These are phyloP conservation scores for Coemansia sp. DNA, from an alignment of 192 early-diverging fungal species.

Conservation along the genomic window DNA sequence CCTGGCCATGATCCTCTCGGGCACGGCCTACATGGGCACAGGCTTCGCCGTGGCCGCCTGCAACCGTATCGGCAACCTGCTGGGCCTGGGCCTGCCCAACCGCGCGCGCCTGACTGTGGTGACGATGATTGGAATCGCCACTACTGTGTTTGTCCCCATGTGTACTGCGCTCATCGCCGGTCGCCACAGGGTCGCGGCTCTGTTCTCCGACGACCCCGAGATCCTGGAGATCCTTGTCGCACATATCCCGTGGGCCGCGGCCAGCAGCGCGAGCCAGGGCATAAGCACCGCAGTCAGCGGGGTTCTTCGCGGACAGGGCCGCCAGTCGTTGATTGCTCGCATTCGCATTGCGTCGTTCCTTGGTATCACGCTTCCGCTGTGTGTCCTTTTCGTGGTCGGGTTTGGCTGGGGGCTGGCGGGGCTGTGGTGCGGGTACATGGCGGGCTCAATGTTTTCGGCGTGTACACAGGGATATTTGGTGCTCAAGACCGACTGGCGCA, in stretches of 20 bases:
- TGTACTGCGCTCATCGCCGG: constrained; percentile 52
- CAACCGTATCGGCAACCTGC: constrained; percentile 73
- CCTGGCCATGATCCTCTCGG: constrained; percentile 57
- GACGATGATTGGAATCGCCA: constrained; percentile 39
- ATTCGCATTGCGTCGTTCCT: constrained; percentile 47
- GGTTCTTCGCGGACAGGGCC: constrained; percentile 53
- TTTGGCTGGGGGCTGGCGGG: constrained; percentile 56
- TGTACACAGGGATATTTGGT: constrained; percentile 17
- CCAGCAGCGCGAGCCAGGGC: constrained; percentile 38
- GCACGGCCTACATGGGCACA: constrained; percentile 66
- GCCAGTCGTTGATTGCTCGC: constrained; percentile 47
- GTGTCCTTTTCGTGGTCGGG: constrained; percentile 37
- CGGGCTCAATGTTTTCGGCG: constrained; percentile 17
- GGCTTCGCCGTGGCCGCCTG: constrained; percentile 68
- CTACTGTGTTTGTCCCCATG: constrained; percentile 49
- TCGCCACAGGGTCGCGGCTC: constrained; percentile 50
- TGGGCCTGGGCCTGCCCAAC: constrained; percentile 55
- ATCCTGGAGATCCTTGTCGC: constrained; percentile 15
- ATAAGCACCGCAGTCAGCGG: constrained; percentile 57
- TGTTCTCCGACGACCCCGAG: constrained; percentile 42
- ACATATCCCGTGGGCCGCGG: constrained; percentile 33
- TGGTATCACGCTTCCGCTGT: constrained; percentile 45
- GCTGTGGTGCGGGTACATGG: constrained; percentile 58
- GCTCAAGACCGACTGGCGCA: constrained; percentile 34
- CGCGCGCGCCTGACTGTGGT: constrained; percentile 50